phyloP scores from a whole-genome alignment of 306 rosid genomes.

The Astragalus membranaceus region DNA sequence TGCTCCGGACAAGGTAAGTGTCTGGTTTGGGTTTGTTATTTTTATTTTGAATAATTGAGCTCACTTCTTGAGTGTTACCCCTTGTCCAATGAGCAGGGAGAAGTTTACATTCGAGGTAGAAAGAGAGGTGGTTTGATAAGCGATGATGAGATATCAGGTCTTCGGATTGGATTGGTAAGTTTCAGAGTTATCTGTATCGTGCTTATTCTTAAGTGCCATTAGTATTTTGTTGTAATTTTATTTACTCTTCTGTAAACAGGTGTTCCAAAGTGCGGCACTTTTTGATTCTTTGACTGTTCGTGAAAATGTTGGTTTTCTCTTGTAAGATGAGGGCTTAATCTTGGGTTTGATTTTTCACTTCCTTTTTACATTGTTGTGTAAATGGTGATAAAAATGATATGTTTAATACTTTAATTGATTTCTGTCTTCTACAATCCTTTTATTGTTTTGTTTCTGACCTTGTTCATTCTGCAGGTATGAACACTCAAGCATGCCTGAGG shows the following conservation, averaged over 20 bases:
- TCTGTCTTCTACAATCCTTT: not conserved
- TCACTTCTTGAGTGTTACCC: not conserved
- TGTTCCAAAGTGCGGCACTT: slow-evolving; percentile 98
- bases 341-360: slow-evolving; percentile 12
- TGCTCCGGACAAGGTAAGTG: slow-evolving; percentile 72
- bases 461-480: slow-evolving; percentile 58
- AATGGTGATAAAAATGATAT: not conserved
- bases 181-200: slow-evolving; percentile 5
- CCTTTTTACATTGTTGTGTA: not conserved
- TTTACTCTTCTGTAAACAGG: slow-evolving; percentile 41
- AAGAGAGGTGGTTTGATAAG: slow-evolving; percentile 82
- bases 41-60: not conserved
- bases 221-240: not conserved
- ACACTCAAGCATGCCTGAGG: slow-evolving; percentile 71
- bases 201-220: not conserved
- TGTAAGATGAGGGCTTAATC: slow-evolving; percentile 52
- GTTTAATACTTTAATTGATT: slow-evolving; percentile 13
- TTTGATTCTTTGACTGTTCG: slow-evolving; percentile 96
- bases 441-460: slow-evolving; percentile 6
- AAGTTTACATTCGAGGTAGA: slow-evolving; percentile 82
- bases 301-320: slow-evolving; percentile 97
- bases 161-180: slow-evolving; percentile 88
- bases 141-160: slow-evolving; percentile 81
- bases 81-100: slow-evolving; percentile 58
- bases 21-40: not conserved